Conservation (phyloP, 768 basidiomycete genomes). For the Amanita exitialis region DNA sequence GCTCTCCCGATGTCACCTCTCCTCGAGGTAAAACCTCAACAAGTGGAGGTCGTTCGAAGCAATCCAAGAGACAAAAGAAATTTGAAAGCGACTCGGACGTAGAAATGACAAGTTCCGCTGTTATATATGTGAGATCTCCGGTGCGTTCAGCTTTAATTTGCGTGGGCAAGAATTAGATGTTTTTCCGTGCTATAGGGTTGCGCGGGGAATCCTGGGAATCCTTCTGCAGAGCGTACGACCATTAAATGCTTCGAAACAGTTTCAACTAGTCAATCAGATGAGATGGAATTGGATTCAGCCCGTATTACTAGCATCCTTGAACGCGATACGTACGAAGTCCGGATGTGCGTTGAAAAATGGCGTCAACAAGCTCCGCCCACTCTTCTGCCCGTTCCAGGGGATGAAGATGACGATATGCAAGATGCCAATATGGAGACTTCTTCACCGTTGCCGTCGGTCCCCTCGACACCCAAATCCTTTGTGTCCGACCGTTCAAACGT, state of each 20-base stretch:
- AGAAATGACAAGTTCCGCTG: slow-evolving; percentile 14
- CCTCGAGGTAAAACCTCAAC: neutral
- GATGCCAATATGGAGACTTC: neutral
- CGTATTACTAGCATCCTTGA: slow-evolving; percentile 4
- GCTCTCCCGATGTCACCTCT: neutral
- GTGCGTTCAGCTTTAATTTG: slow-evolving; percentile 13
- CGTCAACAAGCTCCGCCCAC: slow-evolving; percentile 19
- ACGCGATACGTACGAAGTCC: slow-evolving; percentile 18
- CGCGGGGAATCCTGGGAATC: neutral
- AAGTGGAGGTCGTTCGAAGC: slow-evolving; percentile 1
- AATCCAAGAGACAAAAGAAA: slow-evolving; percentile 22
- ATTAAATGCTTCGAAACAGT: slow-evolving; percentile 23
- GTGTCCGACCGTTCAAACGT: neutral
- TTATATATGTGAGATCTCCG: slow-evolving; percentile 20
- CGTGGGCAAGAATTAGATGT: slow-evolving; percentile 10
- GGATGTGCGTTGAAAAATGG: slow-evolving; percentile 34
- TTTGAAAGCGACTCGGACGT: slow-evolving; percentile 27
- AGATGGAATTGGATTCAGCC: slow-evolving; percentile 38
- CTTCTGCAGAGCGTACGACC: neutral
- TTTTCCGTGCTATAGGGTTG: neutral
- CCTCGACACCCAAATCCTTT: slow-evolving; percentile 1
- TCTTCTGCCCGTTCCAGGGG: slow-evolving; percentile 6
- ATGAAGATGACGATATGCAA: slow-evolving; percentile 8
- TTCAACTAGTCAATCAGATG: slow-evolving; percentile 62
- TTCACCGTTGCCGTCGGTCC: neutral